A percentile compares a stretch with the other conserved stretches of the same genome.
phyloP scores from a whole-genome alignment of 1,139 yeast genomes.

The Komagataea norvegica region DNA sequence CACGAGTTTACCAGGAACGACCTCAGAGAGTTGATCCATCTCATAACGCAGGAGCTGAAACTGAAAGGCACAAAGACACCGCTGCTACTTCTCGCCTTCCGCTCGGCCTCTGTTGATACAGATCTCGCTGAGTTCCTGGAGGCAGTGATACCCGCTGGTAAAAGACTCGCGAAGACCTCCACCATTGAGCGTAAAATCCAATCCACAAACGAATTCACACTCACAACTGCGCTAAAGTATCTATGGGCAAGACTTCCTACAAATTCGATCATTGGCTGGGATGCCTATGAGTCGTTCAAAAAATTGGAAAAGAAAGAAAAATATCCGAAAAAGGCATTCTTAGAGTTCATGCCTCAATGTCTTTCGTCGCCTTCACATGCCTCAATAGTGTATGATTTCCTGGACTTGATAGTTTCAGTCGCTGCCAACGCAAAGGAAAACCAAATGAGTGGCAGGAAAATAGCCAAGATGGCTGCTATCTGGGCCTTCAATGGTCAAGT shows the following conservation, averaged over 20 bases:
- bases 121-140: constrained; percentile 50
- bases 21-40: constrained; percentile 58
- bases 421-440: constrained; percentile 81
- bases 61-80: constrained; percentile 50
- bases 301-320: constrained; percentile 59
- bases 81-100: constrained; percentile 61
- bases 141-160: constrained; percentile 46
- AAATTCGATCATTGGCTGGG: constrained; percentile 82
- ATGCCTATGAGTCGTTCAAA: constrained; percentile 67
- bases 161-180: constrained; percentile 37
- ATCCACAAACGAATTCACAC: constrained; percentile 57
- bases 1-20: constrained; percentile 60
- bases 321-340: constrained; percentile 67
- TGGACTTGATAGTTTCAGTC: constrained; percentile 73
- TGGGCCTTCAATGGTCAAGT: constrained; percentile 73
- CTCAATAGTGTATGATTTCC: constrained; percentile 79
- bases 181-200: constrained; percentile 36
- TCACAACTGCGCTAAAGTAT: constrained; percentile 71
- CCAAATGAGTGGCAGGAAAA: constrained; percentile 72
- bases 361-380: constrained; percentile 83
- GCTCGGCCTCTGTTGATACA: constrained; percentile 58
- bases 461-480: constrained; percentile 75
- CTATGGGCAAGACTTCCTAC: constrained; percentile 84
- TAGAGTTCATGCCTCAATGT: constrained; percentile 79
- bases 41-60: constrained; percentile 62